Evolutionary conservation across 176 grass and related monocot genomes (phyloP).

Genomic region (Dendrocalamus sinicus): DNA sequence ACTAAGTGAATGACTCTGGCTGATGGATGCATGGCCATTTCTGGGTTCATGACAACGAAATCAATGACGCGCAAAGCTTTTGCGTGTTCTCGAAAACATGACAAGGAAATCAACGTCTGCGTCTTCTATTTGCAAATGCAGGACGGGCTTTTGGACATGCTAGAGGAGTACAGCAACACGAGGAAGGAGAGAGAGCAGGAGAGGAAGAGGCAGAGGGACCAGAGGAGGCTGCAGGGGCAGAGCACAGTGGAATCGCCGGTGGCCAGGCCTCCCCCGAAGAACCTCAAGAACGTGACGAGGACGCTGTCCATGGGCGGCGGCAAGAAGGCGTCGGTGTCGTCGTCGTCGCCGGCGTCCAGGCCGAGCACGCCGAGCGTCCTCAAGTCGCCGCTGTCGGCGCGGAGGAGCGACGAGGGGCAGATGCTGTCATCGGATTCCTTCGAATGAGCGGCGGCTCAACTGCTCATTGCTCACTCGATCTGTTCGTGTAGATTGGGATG

Average conservation of each 20-base stretch:
- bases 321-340: neutral
- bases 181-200: constrained; percentile 60
- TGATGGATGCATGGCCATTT: neutral
- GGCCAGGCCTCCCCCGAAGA: constrained; percentile 37
- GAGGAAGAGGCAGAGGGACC: constrained; percentile 51
- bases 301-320: constrained; percentile 44
- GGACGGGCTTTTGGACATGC: constrained; percentile 43
- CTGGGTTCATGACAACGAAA: neutral
- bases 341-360: constrained; percentile 24
- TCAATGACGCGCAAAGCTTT: too few species aligned
- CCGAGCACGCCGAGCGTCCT: constrained; percentile 51
- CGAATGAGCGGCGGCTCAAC: neutral
- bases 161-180: constrained; percentile 36
- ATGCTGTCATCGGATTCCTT: constrained; percentile 34
- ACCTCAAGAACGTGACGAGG: constrained; percentile 55
- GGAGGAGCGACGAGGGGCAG: constrained; percentile 34
- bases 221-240: constrained; percentile 34
- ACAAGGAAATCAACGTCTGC: neutral
- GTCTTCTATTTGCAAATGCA: neutral
- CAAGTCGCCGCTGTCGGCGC: constrained; percentile 42
- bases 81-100: neutral
- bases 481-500: neutral
- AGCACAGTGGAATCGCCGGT: constrained; percentile 40
- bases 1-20: too few species aligned
- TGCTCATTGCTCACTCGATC: neutral